Percentiles rank a stretch among this genome's conserved stretches.
phyloP scores from a whole-genome alignment of 2,329 filamentous ascomycete genomes.

The Talaromyces pinophilus region DNA sequence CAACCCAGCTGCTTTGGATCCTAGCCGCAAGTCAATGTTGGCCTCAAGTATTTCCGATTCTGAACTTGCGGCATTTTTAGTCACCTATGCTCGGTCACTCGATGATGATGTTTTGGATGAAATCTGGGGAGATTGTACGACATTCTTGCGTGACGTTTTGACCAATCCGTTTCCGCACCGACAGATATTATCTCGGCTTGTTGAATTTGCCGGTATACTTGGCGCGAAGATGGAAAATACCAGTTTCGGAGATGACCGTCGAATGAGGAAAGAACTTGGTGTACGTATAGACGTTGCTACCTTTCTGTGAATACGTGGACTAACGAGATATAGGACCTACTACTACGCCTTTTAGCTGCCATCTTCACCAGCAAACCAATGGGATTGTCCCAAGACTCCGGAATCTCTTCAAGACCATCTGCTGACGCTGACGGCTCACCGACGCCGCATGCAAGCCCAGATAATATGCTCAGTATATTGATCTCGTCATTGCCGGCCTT shows the following conservation, averaged over 20 bases:
- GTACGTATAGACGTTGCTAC: conserved; percentile 55
- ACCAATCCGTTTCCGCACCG: conserved; percentile 93
- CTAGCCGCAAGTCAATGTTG: conserved; percentile 79
- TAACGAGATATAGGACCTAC: conserved; percentile 68
- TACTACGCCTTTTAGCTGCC: conserved; percentile 83
- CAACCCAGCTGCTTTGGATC: conserved; percentile 77
- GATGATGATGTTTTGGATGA: conserved; percentile 98
- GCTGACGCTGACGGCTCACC: conserved; percentile 44
- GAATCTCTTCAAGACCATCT: conserved; percentile 42
- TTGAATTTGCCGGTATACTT: conserved; percentile 86
- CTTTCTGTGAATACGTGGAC: conserved; percentile 56
- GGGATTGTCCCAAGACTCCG: conserved; percentile 64
- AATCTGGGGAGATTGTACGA: conserved; percentile 93
- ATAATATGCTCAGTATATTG: conserved; percentile 79
- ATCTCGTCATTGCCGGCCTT: conserved; percentile 77
- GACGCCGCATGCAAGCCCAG: conserved; percentile 54
- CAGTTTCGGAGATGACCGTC: conserved; percentile 90
- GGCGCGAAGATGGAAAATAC: conserved; percentile 97
- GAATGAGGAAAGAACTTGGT: conserved; percentile 85
- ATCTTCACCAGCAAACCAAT: conserved; percentile 87
- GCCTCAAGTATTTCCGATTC: conserved; percentile 81
- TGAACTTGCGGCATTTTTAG: conserved; percentile 83
- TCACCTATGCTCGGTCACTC: conserved; percentile 83
- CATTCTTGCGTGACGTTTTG: conserved; percentile 84
- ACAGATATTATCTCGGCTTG: conserved; percentile 79